phyloP scores from a whole-genome alignment of 352 stramenopile genomes.

The Globisporangium iwayamae region DNA sequence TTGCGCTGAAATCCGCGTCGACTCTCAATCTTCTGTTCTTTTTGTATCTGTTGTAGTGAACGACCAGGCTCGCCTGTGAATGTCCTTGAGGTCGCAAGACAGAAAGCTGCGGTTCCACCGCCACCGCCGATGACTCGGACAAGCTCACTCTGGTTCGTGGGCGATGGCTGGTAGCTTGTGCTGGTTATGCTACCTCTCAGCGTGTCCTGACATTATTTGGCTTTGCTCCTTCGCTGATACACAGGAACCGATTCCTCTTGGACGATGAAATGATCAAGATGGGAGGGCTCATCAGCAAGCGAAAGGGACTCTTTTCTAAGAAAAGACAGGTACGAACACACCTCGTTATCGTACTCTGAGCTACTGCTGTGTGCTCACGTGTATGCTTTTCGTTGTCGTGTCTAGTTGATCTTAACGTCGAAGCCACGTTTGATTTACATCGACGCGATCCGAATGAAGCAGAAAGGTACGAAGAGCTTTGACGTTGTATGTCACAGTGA shows the following conservation, averaged over 20 bases:
- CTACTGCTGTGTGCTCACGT: background rate
- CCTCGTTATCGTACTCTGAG: background rate
- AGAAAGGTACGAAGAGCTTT: constrained; percentile 44
- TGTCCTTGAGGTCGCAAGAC: constrained; percentile 74
- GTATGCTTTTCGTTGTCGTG: background rate
- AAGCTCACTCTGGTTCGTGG: constrained; percentile 61
- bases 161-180: background rate
- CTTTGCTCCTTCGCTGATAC: background rate
- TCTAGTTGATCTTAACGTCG: constrained; percentile 77
- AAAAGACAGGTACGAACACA: constrained; percentile 53
- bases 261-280: constrained; percentile 88
- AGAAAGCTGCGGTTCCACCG: constrained; percentile 64
- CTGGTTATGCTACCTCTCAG: background rate
- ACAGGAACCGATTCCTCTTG: constrained; percentile 77
- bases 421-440: constrained; percentile 89
- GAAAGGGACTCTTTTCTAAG: constrained; percentile 88
- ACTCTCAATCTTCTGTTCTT: background rate
- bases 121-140: constrained; percentile 60
- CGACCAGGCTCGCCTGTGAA: constrained; percentile 38
- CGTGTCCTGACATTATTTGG: background rate
- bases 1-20: background rate
- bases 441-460: constrained; percentile 87
- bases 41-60: constrained; percentile 20
- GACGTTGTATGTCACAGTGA: background rate
- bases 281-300: constrained; percentile 82